Evolutionary conservation across 306 rosid species (phyloP).

Genomic region (Trichosanthes cucumerina): DNA sequence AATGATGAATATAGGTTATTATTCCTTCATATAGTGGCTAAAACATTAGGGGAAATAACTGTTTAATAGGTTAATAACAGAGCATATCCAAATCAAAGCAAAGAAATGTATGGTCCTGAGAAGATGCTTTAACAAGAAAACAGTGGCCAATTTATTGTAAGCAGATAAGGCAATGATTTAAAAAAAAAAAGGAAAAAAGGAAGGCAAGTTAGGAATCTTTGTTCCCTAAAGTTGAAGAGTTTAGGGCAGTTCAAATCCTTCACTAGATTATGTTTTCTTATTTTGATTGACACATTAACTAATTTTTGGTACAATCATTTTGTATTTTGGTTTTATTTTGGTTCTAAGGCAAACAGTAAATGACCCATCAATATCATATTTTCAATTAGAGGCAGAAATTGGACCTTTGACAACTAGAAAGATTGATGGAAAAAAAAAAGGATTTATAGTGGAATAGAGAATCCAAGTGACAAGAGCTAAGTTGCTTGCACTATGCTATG

Average conservation of each 20-base stretch:
- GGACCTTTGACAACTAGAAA: neutral
- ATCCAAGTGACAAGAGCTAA: neutral
- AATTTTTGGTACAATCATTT: neutral
- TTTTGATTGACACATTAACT: slow-evolving; percentile 5
- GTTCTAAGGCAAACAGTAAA: neutral
- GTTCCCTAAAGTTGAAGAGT: slow-evolving; percentile 9
- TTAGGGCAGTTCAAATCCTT: neutral
- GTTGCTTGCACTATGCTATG: too few relatives aligned
- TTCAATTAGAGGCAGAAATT: neutral
- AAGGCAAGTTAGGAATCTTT: neutral
- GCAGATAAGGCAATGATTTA: neutral
- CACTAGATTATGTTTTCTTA: neutral
- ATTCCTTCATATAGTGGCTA: neutral
- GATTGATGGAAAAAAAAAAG: neutral
- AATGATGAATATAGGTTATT: neutral
- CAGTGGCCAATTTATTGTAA: neutral
- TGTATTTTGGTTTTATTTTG: neutral
- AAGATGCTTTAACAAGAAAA: neutral
- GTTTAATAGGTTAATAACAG: neutral
- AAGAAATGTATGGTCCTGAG: neutral
- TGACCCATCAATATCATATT: neutral
- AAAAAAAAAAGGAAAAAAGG: neutral
- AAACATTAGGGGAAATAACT: neutral
- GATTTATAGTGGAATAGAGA: neutral
- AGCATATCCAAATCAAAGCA: neutral